These are phyloP conservation scores for Tilletiaria anomala DNA, from an alignment of 1,284 basidiomycete species.

Conservation along the genomic window DNA sequence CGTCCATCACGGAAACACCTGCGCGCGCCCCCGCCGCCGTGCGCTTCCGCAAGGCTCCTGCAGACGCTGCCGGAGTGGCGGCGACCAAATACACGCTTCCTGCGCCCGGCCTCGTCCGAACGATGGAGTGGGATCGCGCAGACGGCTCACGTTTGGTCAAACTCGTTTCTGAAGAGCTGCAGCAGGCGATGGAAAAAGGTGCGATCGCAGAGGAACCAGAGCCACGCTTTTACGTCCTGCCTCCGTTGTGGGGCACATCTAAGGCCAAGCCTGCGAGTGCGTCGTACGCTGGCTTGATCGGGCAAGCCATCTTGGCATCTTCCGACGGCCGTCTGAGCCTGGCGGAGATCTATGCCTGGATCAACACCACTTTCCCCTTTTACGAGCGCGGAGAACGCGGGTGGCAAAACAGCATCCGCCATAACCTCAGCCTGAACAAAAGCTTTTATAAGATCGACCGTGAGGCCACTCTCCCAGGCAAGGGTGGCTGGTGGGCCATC, in stretches of 20 bases:
- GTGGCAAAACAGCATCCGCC: constrained; percentile 87
- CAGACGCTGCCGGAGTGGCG: too few relatives aligned
- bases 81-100: too few relatives aligned
- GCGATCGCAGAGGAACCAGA: constrained; percentile 24
- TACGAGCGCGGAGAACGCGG: constrained; percentile 86
- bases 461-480: constrained; percentile 40
- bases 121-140: constrained; percentile 28
- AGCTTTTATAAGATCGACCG: constrained; percentile 52
- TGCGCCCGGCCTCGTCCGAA: neutral
- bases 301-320: constrained; percentile 78
- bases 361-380: constrained; percentile 79
- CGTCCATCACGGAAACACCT: too few relatives aligned
- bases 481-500: constrained; percentile 43
- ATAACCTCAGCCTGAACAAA: constrained; percentile 70
- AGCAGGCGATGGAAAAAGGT: constrained; percentile 28
- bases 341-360: constrained; percentile 91
- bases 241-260: constrained; percentile 23
- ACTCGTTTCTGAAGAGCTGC: constrained; percentile 36
- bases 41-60: too few relatives aligned
- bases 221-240: constrained; percentile 31
- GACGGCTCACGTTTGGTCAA: constrained; percentile 34
- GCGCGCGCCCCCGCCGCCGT: too few relatives aligned
- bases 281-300: constrained; percentile 88
- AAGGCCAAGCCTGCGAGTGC: constrained; percentile 29
- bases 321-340: constrained; percentile 69